Conservation (phyloP, 2,329 filamentous ascomycete species). For the Ophiosphaerella narmari region DNA sequence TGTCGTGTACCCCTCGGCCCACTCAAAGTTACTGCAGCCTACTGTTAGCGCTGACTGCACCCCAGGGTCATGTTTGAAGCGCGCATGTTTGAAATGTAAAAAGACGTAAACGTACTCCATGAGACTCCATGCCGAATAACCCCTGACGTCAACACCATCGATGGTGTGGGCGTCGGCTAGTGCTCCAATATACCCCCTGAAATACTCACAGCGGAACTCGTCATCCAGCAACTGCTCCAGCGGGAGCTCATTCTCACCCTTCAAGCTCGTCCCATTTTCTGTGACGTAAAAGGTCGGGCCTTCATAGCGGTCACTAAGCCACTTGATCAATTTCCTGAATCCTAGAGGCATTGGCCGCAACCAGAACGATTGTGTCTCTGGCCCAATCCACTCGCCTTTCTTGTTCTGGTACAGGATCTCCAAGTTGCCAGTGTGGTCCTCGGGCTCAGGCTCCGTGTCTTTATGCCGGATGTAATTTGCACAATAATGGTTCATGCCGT, state of each 20-base stretch:
- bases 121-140: conserved; percentile 85
- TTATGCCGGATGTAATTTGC: conserved; percentile 83
- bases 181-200: conserved; percentile 74
- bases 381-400: conserved; percentile 73
- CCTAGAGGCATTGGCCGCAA: conserved; percentile 74
- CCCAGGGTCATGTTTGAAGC: neutral
- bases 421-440: conserved; percentile 77
- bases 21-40: conserved; percentile 73
- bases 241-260: conserved; percentile 78
- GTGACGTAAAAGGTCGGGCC: conserved; percentile 83
- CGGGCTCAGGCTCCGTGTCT: conserved; percentile 60
- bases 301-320: conserved; percentile 70
- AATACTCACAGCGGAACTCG: conserved; percentile 81
- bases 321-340: conserved; percentile 69
- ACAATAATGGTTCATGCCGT: conserved; percentile 94
- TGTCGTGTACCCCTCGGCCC: conserved; percentile 89
- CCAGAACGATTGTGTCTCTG: conserved; percentile 83
- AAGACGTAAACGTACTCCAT: conserved; percentile 65
- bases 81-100: conserved; percentile 7
- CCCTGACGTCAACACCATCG: conserved; percentile 78
- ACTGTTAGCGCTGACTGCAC: conserved; percentile 22
- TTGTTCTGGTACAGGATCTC: conserved; percentile 74
- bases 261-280: conserved; percentile 84
- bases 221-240: conserved; percentile 75
- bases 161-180: conserved; percentile 72